These are phyloP conservation scores for Penicillium cinerascens DNA, from an alignment of 495 filamentous ascomycete species.

Conservation along the genomic window DNA sequence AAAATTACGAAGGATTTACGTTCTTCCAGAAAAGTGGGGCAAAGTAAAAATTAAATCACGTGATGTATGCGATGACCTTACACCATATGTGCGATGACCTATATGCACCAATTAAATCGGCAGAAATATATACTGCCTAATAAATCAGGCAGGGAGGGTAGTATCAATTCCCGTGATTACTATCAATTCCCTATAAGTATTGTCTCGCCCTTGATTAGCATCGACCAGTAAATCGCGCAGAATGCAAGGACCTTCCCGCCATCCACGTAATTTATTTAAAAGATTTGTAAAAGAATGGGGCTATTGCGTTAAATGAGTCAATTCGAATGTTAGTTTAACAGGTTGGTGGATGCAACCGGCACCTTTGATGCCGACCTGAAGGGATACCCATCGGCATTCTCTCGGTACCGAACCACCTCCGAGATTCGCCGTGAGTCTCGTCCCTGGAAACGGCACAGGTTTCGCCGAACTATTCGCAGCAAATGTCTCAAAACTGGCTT, in stretches of 20 bases:
- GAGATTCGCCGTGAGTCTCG: conserved; percentile 8
- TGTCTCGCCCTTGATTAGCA: neutral
- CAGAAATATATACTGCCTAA: too few relatives aligned
- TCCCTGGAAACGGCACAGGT: neutral
- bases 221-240: neutral
- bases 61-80: too few relatives aligned
- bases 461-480: conserved; percentile 5
- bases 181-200: too few relatives aligned
- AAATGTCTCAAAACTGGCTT: neutral
- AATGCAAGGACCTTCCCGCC: neutral
- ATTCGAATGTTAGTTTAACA: neutral
- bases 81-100: too few relatives aligned
- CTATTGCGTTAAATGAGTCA: neutral
- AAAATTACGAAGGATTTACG: too few relatives aligned
- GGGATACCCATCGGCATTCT: conserved; percentile 1
- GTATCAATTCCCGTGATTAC: too few relatives aligned
- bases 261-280: neutral
- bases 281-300: neutral
- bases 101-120: too few relatives aligned
- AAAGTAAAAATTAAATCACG: too few relatives aligned
- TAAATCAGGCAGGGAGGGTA: too few relatives aligned
- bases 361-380: neutral
- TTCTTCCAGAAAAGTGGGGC: too few relatives aligned
- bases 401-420: conserved; percentile 18
- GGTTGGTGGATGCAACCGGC: conserved; percentile 1